These are phyloP conservation scores for Penicillium dipodomyicola DNA, from an alignment of 495 filamentous ascomycete species.

Conservation along the genomic window DNA sequence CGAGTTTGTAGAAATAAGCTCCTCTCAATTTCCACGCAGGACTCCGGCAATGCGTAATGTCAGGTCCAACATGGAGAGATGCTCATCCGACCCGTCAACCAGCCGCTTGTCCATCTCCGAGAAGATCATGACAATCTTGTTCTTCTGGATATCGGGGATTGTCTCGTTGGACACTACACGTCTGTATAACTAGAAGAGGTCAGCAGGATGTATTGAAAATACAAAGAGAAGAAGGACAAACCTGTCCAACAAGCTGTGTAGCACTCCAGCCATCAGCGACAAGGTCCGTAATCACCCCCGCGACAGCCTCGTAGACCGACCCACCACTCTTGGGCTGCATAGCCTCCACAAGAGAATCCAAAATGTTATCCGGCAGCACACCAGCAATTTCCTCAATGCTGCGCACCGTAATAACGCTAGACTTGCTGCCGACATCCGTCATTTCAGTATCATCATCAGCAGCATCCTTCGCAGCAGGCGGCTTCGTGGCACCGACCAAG, in stretches of 20 bases:
- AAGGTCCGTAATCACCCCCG: conserved; percentile 78
- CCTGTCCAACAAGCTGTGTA: conserved; percentile 79
- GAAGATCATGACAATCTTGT: conserved; percentile 83
- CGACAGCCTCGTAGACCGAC: conserved; percentile 68
- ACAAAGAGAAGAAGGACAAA: conserved; percentile 34
- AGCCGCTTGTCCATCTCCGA: conserved; percentile 91
- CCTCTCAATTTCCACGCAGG: conserved; percentile 43
- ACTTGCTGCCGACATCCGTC: conserved; percentile 34
- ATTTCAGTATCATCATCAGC: conserved; percentile 51
- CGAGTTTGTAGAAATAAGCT: not conserved
- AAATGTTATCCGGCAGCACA: conserved; percentile 73
- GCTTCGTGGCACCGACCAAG: conserved; percentile 60
- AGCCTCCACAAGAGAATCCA: conserved; percentile 67
- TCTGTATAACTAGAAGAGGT: conserved; percentile 67
- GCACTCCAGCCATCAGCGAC: conserved; percentile 98
- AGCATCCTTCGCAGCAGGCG: conserved; percentile 44
- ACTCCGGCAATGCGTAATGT: conserved; percentile 76
- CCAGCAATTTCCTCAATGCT: conserved; percentile 94
- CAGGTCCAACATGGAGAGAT: conserved; percentile 84
- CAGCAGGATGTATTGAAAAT: not conserved
- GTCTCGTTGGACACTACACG: conserved; percentile 78
- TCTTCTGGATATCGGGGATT: conserved; percentile 81
- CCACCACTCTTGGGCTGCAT: conserved; percentile 69
- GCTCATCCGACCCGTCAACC: conserved; percentile 97
- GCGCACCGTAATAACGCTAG: conserved; percentile 61